Percentiles rank a stretch among this genome's conserved stretches.
phyloP scores from a whole-genome alignment of 192 early-diverging fungal species.

The Entophlyctis helioformis region DNA sequence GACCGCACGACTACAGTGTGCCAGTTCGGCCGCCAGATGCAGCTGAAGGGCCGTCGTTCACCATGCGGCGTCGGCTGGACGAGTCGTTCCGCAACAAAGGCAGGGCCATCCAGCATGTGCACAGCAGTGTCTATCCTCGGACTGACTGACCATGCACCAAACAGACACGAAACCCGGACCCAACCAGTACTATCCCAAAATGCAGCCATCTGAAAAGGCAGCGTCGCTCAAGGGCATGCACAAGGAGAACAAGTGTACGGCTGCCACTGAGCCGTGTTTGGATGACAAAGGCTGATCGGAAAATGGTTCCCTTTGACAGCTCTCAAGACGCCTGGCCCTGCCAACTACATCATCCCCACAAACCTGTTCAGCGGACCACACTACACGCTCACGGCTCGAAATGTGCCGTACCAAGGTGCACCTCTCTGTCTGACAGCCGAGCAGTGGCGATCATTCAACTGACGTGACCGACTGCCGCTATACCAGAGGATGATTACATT shows the following conservation, averaged over 20 bases:
- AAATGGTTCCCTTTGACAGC: constrained; percentile 5
- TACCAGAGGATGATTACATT: constrained; percentile 4
- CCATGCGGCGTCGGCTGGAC: no score
- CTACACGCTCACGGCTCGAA: constrained; percentile 21
- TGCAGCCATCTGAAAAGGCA: constrained; percentile 20
- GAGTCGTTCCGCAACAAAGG: no score
- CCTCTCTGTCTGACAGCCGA: not conserved
- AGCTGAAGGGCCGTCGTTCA: no score
- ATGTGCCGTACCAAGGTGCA: constrained; percentile 16
- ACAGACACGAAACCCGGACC: constrained; percentile 10
- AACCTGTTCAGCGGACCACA: constrained; percentile 32
- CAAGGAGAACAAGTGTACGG: constrained; percentile 33
- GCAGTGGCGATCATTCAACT: no score
- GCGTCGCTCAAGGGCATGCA: constrained; percentile 38
- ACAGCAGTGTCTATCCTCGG: no score
- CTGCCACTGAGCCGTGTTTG: no score
- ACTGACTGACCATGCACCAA: no score
- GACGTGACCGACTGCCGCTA: not conserved
- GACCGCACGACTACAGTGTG: constrained; percentile 33
- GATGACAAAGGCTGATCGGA: no score
- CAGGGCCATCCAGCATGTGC: no score
- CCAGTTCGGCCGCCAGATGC: constrained; percentile 3
- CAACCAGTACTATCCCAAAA: constrained; percentile 31
- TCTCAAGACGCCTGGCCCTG: constrained; percentile 41
- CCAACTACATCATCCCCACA: constrained; percentile 39